Conservation (phyloP, 2,329 filamentous ascomycete species). For the Aureobasidium vineae region DNA sequence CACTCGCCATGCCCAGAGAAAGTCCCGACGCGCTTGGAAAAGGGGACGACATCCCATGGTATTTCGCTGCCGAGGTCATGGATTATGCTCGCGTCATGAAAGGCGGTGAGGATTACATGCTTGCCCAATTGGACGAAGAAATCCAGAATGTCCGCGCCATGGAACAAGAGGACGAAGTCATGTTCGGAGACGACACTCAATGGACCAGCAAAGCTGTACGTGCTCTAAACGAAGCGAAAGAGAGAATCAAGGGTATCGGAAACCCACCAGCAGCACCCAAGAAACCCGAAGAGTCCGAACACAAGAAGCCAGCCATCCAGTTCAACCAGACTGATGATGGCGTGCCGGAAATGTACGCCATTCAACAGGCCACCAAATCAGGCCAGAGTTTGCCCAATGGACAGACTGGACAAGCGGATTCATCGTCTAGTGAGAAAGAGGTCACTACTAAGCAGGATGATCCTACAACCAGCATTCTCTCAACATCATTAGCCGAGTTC, state of each 20-base stretch:
- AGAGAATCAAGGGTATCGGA: constrained; percentile 67
- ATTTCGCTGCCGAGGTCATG: constrained; percentile 87
- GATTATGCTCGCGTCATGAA: constrained; percentile 97
- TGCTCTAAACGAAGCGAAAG: constrained; percentile 70
- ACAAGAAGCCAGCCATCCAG: constrained; percentile 50
- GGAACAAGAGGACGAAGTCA: constrained; percentile 82
- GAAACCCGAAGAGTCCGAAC: constrained; percentile 49
- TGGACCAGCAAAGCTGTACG: constrained; percentile 85
- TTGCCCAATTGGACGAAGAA: constrained; percentile 74
- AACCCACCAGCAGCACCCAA: constrained; percentile 58
- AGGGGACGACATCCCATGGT: constrained; percentile 85
- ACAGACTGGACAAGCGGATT: constrained; percentile 18
- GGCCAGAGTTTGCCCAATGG: constrained; percentile 38
- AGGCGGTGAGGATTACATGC: constrained; percentile 85
- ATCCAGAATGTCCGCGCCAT: constrained; percentile 71
- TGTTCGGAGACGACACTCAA: constrained; percentile 90
- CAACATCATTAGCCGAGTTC: constrained; percentile 48
- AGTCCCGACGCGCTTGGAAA: constrained; percentile 67
- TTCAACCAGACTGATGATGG: constrained; percentile 49
- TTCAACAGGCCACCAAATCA: constrained; percentile 50
- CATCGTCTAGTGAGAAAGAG: not conserved
- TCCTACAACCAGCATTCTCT: constrained; percentile 36
- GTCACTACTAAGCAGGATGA: not conserved
- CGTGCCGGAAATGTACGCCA: constrained; percentile 53
- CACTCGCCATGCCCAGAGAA: constrained; percentile 82